Evolutionary conservation across 371 early-diverging fungal species (phyloP).

Genomic region (Rhizomucor miehei): DNA sequence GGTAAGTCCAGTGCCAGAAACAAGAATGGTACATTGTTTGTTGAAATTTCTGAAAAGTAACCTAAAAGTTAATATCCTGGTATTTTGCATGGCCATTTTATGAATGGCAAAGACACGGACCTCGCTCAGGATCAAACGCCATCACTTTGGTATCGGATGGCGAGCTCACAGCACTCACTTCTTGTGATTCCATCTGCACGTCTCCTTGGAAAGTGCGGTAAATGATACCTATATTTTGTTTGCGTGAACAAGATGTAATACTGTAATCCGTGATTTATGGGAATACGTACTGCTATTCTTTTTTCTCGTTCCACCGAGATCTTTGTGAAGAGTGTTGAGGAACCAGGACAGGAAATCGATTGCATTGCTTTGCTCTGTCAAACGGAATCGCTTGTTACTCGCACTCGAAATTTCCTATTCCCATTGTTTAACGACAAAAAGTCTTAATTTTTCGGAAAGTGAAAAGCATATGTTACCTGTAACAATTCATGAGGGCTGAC

Average conservation of each 20-base stretch:
- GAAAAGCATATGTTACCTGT: too few relatives aligned
- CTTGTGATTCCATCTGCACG: constrained; percentile 69
- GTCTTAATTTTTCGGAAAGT: too few relatives aligned
- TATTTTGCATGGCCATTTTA: neutral
- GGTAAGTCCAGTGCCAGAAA: constrained; percentile 91
- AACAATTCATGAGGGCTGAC: constrained; percentile 96
- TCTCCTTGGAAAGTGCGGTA: constrained; percentile 86
- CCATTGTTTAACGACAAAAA: neutral
- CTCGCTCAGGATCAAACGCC: constrained; percentile 32
- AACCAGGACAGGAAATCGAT: constrained; percentile 94
- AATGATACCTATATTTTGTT: constrained; percentile 76
- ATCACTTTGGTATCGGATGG: constrained; percentile 4
- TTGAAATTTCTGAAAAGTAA: constrained; percentile 42
- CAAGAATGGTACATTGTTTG: constrained; percentile 69
- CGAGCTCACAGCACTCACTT: constrained; percentile 21
- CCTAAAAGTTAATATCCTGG: neutral
- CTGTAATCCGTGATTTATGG: too few relatives aligned
- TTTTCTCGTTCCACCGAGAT: constrained; percentile 80
- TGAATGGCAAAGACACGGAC: neutral
- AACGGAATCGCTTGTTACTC: constrained; percentile 76
- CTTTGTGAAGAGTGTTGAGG: constrained; percentile 85
- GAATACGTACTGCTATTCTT: constrained; percentile 59
- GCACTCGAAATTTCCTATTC: constrained; percentile 80
- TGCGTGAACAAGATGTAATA: too few relatives aligned
- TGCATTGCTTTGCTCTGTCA: constrained; percentile 86